A percentile compares a stretch with the other conserved stretches of the same genome.
phyloP scores from a whole-genome alignment of 495 filamentous ascomycete species.

The Annulohypoxylon nitens region DNA sequence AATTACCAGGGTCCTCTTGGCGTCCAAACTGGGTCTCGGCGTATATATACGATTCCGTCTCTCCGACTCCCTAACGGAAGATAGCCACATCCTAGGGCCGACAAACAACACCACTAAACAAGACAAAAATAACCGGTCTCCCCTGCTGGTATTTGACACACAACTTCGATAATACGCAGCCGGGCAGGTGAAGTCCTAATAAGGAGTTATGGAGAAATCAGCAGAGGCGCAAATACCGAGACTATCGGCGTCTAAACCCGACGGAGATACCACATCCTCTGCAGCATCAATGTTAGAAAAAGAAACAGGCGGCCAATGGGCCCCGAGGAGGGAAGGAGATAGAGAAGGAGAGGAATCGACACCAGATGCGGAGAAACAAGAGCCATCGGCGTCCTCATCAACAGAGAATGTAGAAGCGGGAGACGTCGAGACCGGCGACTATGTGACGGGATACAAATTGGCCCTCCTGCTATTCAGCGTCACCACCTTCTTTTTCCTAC shows the following conservation, averaged over 20 bases:
- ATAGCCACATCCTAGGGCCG: neutral
- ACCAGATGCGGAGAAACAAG: slow-evolving; percentile 14
- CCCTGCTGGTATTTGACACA: neutral
- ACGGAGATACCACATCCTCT: slow-evolving; percentile 21
- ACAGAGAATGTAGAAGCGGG: slow-evolving; percentile 21
- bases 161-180: neutral
- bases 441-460: slow-evolving; percentile 47
- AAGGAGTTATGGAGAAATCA: slow-evolving; percentile 21
- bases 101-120: slow-evolving; percentile 1
- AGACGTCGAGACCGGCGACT: slow-evolving; percentile 33
- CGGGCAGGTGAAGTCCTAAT: neutral
- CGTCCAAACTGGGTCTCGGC: slow-evolving; percentile 1
- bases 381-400: neutral
- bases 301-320: slow-evolving; percentile 4
- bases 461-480: slow-evolving; percentile 46
- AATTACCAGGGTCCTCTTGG: slow-evolving; percentile 17
- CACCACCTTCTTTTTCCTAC: slow-evolving; percentile 60
- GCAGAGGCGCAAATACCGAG: slow-evolving; percentile 15
- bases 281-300: slow-evolving; percentile 26
- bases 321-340: neutral
- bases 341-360: neutral
- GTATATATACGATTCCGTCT: neutral
- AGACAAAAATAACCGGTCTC: neutral
- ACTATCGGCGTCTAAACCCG: neutral
- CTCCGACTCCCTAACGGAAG: neutral